These are phyloP conservation scores for Colletotrichum cordylinicola DNA, from an alignment of 2,329 filamentous ascomycete genomes.

Conservation along the genomic window DNA sequence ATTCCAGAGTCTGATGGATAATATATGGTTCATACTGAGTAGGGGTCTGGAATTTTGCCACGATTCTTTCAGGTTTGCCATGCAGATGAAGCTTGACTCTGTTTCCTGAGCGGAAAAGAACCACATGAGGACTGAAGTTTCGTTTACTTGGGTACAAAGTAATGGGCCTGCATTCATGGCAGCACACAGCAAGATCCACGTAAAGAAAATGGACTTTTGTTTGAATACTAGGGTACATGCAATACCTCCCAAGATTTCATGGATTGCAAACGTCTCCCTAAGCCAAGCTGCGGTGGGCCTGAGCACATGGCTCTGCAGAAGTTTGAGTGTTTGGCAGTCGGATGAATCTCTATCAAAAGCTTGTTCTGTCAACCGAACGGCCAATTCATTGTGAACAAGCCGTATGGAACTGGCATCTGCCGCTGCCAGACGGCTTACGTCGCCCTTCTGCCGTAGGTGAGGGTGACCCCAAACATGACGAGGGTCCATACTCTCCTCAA, in stretches of 20 bases:
- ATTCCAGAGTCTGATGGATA: background rate
- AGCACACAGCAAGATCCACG: accelerated
- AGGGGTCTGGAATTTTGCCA: no score
- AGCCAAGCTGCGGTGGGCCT: background rate
- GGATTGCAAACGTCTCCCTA: background rate
- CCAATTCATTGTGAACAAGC: background rate
- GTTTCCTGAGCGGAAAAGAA: background rate
- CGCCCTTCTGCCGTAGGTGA: background rate
- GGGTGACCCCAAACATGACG: background rate
- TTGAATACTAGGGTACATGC: background rate
- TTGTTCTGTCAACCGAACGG: background rate
- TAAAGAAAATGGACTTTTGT: background rate
- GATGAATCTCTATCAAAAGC: background rate
- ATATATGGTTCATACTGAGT: no score
- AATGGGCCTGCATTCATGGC: background rate
- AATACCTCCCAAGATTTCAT: background rate
- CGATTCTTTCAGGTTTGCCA: background rate
- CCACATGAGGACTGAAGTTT: background rate
- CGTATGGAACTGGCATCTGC: background rate
- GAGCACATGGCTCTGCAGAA: background rate
- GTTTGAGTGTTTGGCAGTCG: background rate
- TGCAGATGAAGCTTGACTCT: background rate
- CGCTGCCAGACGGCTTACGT: background rate
- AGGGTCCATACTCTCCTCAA: background rate
- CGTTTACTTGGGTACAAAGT: background rate